phyloP scores from a whole-genome alignment of 1,284 basidiomycete genomes.

The Malassezia vespertilionis region DNA sequence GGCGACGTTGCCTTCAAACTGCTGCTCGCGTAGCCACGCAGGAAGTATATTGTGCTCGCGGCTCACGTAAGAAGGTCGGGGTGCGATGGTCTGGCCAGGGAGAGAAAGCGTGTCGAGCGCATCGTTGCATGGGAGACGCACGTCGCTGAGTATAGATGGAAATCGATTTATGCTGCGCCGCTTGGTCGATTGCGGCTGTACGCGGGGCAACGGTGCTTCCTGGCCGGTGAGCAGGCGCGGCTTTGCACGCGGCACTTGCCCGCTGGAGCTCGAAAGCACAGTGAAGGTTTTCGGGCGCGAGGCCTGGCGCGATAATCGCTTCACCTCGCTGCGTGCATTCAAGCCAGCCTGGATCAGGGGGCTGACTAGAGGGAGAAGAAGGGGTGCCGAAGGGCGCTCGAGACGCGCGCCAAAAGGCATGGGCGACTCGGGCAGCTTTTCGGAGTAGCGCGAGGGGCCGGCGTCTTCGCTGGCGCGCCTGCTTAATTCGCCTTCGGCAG shows the following conservation, averaged over 20 bases:
- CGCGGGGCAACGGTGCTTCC: constrained; percentile 27
- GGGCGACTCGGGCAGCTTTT: constrained; percentile 22
- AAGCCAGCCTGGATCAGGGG: constrained; percentile 46
- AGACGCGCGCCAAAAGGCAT: constrained; percentile 9
- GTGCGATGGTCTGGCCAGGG: constrained; percentile 27
- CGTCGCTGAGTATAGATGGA: constrained; percentile 3
- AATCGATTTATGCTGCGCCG: constrained; percentile 28
- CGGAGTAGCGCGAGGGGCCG: not conserved
- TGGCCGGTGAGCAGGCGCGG: constrained; percentile 34
- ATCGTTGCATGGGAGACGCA: not conserved
- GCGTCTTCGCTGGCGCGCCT: not conserved
- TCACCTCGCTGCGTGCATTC: constrained; percentile 39
- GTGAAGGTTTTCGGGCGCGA: constrained; percentile 46
- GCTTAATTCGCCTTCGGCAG: not conserved
- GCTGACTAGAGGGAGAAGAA: constrained; percentile 39
- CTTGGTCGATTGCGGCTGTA: constrained; percentile 20
- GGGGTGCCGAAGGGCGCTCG: constrained; percentile 20
- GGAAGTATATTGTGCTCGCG: constrained; percentile 32
- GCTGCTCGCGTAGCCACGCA: constrained; percentile 44
- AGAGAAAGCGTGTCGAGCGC: constrained; percentile 14
- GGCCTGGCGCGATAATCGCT: constrained; percentile 30
- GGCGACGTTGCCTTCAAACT: constrained; percentile 33
- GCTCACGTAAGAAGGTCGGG: constrained; percentile 31
- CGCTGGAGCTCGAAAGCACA: constrained; percentile 33
- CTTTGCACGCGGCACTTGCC: constrained; percentile 18